A percentile compares a stretch with the other conserved stretches of the same genome.
These are phyloP conservation scores for Fraxinus albicans DNA, from an alignment of 305 asterid genomes.

Conservation along the genomic window DNA sequence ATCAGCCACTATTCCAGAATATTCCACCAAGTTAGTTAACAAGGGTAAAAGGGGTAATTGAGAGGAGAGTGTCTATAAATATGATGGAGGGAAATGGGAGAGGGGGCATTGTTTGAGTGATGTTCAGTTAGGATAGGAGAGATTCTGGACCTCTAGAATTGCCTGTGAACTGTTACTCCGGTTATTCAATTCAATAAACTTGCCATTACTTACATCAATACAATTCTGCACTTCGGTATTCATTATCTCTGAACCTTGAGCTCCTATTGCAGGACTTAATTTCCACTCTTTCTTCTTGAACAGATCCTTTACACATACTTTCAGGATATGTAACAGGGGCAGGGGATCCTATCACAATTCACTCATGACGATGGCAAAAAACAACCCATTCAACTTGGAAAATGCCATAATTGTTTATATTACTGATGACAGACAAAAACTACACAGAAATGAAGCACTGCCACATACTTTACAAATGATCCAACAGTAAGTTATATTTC, in stretches of 20 bases:
- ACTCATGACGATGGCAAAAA: neutral
- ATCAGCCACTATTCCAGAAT: neutral
- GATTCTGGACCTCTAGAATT: neutral
- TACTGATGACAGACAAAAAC: neutral
- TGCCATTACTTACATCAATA: too few relatives aligned
- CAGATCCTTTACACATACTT: too few relatives aligned
- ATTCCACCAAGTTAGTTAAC: neutral
- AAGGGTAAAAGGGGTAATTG: neutral
- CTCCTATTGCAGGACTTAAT: too few relatives aligned
- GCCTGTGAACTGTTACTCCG: too few relatives aligned
- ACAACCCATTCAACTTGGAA: neutral
- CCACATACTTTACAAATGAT: neutral
- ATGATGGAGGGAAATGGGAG: neutral
- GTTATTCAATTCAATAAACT: too few relatives aligned
- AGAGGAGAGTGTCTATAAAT: neutral
- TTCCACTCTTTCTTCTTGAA: too few relatives aligned
- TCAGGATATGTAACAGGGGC: too few relatives aligned
- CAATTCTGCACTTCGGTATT: too few relatives aligned
- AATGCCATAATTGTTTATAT: neutral
- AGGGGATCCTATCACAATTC: neutral
- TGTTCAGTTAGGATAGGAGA: neutral
- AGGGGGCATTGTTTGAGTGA: neutral
- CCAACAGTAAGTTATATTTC: constrained; percentile 2
- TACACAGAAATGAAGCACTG: constrained; percentile 1
- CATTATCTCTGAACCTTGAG: too few relatives aligned